These are phyloP conservation scores for Solanum chaucha DNA, from an alignment of 257 asterid species.

Conservation along the genomic window DNA sequence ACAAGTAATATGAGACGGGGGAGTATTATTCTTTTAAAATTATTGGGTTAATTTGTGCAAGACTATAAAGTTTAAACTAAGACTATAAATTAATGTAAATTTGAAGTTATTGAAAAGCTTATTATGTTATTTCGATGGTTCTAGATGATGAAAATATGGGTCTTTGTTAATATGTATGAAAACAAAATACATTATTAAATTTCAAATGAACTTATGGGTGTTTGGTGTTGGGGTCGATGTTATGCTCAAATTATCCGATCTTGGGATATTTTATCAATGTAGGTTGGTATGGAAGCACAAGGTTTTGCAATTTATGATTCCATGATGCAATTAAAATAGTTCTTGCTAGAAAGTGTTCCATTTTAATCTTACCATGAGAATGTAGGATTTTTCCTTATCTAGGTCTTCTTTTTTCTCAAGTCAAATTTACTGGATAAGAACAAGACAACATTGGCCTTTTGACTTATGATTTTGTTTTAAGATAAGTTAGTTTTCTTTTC, in stretches of 20 bases:
- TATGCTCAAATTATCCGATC: not conserved
- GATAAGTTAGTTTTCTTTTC: not conserved
- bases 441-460: not conserved
- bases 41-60: too few relatives aligned
- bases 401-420: not conserved
- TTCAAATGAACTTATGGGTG: not conserved
- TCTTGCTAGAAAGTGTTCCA: not conserved
- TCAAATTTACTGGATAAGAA: not conserved
- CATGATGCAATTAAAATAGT: constrained; percentile 44
- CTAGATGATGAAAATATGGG: not conserved
- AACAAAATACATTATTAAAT: not conserved
- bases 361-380: not conserved
- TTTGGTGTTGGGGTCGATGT: not conserved
- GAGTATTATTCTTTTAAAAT: too few relatives aligned
- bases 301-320: constrained; percentile 96
- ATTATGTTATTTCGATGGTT: not conserved
- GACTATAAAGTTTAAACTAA: not conserved
- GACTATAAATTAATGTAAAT: not conserved
- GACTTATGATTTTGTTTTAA: not conserved
- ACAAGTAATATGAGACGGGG: too few relatives aligned
- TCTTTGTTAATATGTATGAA: not conserved
- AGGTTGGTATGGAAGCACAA: constrained; percentile 86
- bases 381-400: not conserved
- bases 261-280: not conserved
- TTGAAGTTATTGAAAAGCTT: not conserved